Evolutionary conservation across 345 rosid genomes (phyloP), one percentile per base, ranked within the genome.

Genomic region (Populus simonii): DNA sequence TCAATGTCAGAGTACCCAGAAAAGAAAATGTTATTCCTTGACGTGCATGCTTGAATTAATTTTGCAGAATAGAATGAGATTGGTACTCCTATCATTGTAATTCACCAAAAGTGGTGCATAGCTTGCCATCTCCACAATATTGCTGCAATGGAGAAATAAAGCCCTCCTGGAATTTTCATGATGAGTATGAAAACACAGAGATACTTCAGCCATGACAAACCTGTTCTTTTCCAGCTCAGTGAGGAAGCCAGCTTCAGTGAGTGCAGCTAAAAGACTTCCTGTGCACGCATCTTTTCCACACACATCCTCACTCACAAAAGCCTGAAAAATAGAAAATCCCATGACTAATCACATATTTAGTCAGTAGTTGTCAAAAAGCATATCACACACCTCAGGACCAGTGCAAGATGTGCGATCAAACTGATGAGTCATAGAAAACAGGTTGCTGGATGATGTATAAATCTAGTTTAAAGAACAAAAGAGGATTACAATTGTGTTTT

Each of bases 241-340:
- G 77, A 93, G 94, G 84, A 93, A 93, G 6, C 84, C 98, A 70
- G 96, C 98, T 84, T 93, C 99, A 71, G 90, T 98, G 76, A 96
- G 93, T 70, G 89, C 92, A 8, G 99, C 99, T 61, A 90, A 89
- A 72, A 93, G 92, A 82, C 91, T 96, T 84, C 98, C 98, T 15
- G 81, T 87, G 73, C 98, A 97, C 45, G 97, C 98, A 83, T 93
- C 99, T 68, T 87, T 84, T 70, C 92, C 93, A 17, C 76, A 96
- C 97, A 39, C 97, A 86, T 96, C 93, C 82, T 96, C 97, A 67
- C 99, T 96, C 39, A 92, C 95, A 83, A 96, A 96, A 73, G 95
- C 99, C 99, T 96, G 85, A 51, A 83, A 83, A 51, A 61, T 29
- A 70, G 35, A 27, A 57, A 80, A 68, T 74, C 70, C 18, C 31